A percentile compares a stretch with the other conserved stretches of the same genome.
Conservation (phyloP, 495 filamentous ascomycete genomes). For the Aspergillus diversus region DNA sequence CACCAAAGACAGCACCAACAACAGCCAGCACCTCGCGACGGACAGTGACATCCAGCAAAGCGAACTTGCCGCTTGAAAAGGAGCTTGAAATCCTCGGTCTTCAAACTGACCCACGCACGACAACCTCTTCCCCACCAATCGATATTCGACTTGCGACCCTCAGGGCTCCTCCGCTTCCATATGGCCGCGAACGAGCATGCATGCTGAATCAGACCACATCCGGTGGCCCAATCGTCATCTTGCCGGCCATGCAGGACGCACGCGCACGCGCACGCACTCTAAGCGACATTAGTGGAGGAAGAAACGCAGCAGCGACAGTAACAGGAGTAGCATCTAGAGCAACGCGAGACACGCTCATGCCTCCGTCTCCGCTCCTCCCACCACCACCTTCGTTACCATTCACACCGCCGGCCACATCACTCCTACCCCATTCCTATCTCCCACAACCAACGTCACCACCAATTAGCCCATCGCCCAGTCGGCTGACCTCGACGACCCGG, state of each 20-base stretch:
- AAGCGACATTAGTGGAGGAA: slow-evolving; percentile 1
- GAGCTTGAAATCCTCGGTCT: slow-evolving; percentile 14
- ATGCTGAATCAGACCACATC: neutral
- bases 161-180: neutral
- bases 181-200: neutral
- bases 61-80: slow-evolving; percentile 10
- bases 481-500: slow-evolving; percentile 8
- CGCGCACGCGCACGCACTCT: neutral
- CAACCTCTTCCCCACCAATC: neutral
- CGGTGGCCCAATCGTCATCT: neutral
- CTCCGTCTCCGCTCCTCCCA: slow-evolving; percentile 14
- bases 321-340: neutral
- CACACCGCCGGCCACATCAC: too few species aligned
- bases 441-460: neutral
- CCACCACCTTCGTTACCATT: slow-evolving; percentile 3
- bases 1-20: neutral
- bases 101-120: neutral
- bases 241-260: slow-evolving; percentile 1
- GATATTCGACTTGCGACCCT: neutral
- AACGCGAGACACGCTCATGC: neutral
- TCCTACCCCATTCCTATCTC: neutral
- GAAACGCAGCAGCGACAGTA: neutral
- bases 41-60: neutral
- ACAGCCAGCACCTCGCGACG: neutral
- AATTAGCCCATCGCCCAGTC: slow-evolving; percentile 2